phyloP scores from a whole-genome alignment of 164 flowering plant genomes.

The Tinospora cordifolia region DNA sequence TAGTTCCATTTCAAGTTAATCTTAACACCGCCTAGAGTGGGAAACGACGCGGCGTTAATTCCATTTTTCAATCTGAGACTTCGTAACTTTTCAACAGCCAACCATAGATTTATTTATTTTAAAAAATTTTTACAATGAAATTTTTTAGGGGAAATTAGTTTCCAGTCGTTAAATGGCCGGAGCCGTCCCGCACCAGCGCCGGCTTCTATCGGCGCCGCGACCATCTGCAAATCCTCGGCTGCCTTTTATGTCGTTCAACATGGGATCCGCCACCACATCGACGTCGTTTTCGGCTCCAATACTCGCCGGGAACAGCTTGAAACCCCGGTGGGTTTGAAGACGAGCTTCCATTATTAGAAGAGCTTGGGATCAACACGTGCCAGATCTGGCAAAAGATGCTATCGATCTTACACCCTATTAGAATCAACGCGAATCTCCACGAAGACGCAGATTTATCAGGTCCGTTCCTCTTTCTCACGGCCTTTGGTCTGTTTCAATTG shows the following conservation, averaged over 20 bases:
- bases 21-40: no score
- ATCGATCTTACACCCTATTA: slow-evolving; percentile 60
- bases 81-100: no score
- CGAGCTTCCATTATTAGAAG: slow-evolving; percentile 78
- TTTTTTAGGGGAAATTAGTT: no score
- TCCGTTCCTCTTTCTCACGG: slow-evolving; percentile 59
- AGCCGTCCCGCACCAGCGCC: slow-evolving; percentile 16
- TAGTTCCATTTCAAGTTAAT: no score
- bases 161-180: no score
- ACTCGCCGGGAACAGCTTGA: slow-evolving; percentile 18
- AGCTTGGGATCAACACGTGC: slow-evolving; percentile 74
- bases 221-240: slow-evolving; percentile 15
- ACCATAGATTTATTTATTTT: no score
- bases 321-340: slow-evolving; percentile 43
- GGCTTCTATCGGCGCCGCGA: slow-evolving; percentile 13
- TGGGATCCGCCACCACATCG: slow-evolving; percentile 14
- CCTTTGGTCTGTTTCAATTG: slow-evolving; percentile 68
- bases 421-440: slow-evolving; percentile 45
- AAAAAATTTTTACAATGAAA: no score
- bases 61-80: no score
- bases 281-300: slow-evolving; percentile 26
- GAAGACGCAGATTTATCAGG: slow-evolving; percentile 79
- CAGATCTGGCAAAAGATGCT: slow-evolving; percentile 71
- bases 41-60: no score
- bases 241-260: slow-evolving; percentile 18